These are phyloP conservation scores for Pyrrhoderma lamaoense DNA, from an alignment of 1,284 basidiomycete species.

Conservation along the genomic window DNA sequence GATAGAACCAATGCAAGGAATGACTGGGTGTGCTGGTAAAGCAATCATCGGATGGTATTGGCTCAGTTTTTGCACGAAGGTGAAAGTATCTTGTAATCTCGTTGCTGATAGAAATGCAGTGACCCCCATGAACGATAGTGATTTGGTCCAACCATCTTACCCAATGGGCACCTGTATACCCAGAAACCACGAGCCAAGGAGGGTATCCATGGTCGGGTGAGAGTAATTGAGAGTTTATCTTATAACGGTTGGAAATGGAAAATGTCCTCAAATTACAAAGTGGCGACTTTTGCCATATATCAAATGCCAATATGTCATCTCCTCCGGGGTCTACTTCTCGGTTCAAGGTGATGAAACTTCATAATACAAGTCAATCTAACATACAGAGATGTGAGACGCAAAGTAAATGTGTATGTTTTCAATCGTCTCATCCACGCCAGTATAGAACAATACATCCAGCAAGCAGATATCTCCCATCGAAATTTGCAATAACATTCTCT, in stretches of 20 bases:
- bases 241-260: constrained; percentile 3
- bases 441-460: constrained; percentile 43
- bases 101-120: constrained; percentile 59
- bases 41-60: constrained; percentile 52
- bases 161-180: constrained; percentile 67
- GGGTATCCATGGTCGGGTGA: constrained; percentile 63
- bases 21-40: constrained; percentile 55
- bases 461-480: constrained; percentile 50
- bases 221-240: constrained; percentile 63
- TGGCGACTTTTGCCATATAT: constrained; percentile 32
- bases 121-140: constrained; percentile 43
- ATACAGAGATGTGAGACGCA: constrained; percentile 51
- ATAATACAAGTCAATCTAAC: constrained; percentile 54
- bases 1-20: constrained; percentile 36
- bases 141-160: constrained; percentile 72
- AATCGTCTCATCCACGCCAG: constrained; percentile 29
- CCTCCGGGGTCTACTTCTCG: constrained; percentile 40
- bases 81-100: constrained; percentile 60
- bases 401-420: constrained; percentile 48
- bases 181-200: constrained; percentile 62
- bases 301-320: constrained; percentile 56
- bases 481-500: constrained; percentile 55
- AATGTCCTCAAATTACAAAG: background rate
- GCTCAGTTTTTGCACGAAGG: constrained; percentile 34
- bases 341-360: constrained; percentile 49